These are phyloP conservation scores for Rhizophora mangle DNA, from an alignment of 345 rosid species.

Conservation along the genomic window DNA sequence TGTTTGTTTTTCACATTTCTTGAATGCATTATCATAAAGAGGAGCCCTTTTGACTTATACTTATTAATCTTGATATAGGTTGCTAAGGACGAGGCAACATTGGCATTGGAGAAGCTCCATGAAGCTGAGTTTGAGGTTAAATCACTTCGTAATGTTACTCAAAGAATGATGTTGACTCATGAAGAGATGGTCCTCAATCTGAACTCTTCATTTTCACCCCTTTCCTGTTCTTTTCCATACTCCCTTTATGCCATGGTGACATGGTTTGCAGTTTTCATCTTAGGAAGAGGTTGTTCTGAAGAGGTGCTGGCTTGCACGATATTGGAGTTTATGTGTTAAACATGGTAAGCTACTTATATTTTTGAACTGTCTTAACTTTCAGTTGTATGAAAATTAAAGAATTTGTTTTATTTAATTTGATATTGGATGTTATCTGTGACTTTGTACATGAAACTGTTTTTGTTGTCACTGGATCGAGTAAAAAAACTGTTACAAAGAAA, in stretches of 20 bases:
- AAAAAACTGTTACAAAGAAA: neutral
- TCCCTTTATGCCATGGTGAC: conserved; percentile 29
- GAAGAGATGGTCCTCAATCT: conserved; percentile 26
- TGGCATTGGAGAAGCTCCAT: conserved; percentile 18
- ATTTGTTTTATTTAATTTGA: too few species aligned
- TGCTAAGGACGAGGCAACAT: conserved; percentile 25
- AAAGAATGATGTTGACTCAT: conserved; percentile 27
- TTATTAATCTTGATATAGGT: conserved; percentile 16
- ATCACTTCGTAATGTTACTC: conserved; percentile 21
- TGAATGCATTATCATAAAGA: neutral
- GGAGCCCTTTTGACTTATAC: conserved; percentile 7
- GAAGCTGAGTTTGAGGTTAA: conserved; percentile 18
- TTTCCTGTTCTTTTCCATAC: conserved; percentile 14
- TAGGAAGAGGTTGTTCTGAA: conserved; percentile 36
- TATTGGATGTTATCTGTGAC: too few species aligned
- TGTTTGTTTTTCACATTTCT: conserved; percentile 8
- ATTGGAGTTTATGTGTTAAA: conserved; percentile 26
- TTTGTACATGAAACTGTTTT: too few species aligned
- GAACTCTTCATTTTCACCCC: neutral
- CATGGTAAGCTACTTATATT: conserved; percentile 19
- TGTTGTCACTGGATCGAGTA: too few species aligned
- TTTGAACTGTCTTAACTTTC: conserved; percentile 1
- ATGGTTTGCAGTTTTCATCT: conserved; percentile 39
- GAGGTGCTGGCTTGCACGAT: conserved; percentile 39
- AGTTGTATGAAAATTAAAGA: neutral